A percentile compares a stretch with the other conserved stretches of the same genome.
Evolutionary conservation across 768 basidiomycete species (phyloP).

Genomic region (Xerocomellus intermedius): DNA sequence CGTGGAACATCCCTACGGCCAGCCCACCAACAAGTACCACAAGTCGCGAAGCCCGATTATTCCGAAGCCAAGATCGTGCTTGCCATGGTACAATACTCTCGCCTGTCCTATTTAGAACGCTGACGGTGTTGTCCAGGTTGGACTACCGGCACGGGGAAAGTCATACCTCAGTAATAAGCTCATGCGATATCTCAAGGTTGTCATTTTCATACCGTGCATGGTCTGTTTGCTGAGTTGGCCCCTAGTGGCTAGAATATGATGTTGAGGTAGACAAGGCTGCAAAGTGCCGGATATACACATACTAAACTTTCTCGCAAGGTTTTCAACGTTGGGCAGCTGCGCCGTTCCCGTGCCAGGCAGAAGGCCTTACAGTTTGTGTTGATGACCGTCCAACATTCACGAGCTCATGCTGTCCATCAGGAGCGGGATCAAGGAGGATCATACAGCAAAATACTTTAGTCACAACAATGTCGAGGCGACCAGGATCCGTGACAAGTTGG

Average conservation of each 20-base stretch:
- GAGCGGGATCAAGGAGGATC: constrained; percentile 86
- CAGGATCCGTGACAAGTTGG: constrained; percentile 73
- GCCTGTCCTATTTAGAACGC: not conserved
- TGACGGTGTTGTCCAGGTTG: constrained; percentile 56
- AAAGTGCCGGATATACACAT: not conserved
- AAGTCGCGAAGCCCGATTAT: constrained; percentile 96
- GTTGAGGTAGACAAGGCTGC: constrained; percentile 62
- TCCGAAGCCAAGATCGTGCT: constrained; percentile 98
- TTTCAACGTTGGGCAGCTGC: constrained; percentile 96
- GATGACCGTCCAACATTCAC: not conserved
- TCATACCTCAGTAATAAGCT: constrained; percentile 98
- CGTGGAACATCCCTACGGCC: not conserved
- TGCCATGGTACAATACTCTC: constrained; percentile 69
- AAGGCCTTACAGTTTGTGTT: constrained; percentile 64
- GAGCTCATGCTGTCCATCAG: constrained; percentile 34
- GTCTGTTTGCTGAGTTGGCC: constrained; percentile 6
- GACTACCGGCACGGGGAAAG: constrained; percentile 96
- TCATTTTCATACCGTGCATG: constrained; percentile 7
- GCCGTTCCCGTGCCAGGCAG: constrained; percentile 81
- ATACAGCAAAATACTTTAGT: constrained; percentile 88
- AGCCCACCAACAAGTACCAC: not conserved
- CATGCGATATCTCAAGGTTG: constrained; percentile 91
- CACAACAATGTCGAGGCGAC: constrained; percentile 79
- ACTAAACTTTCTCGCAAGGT: constrained; percentile 50
- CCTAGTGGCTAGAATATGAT: constrained; percentile 97